Base-by-base conservation (phyloP, 1,139 yeast species). In the Yamadazyma mexicana region DNA sequence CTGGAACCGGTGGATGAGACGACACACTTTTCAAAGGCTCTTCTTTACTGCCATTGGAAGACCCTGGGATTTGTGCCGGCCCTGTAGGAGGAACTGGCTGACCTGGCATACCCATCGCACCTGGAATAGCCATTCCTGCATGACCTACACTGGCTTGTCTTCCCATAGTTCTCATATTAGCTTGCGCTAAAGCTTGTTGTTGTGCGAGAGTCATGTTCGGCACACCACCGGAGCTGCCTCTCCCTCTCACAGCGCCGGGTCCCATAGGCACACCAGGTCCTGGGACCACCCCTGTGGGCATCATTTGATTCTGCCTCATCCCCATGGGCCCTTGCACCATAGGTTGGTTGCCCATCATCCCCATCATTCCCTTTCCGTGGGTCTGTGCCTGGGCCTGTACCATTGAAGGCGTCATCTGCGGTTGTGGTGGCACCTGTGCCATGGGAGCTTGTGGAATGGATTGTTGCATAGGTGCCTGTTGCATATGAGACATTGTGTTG, bases 1-100 rank as follows among this genome's bases (percentile, higher is more conserved):
- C 42, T 4, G 63, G 50, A n/a, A 52, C 46, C 3, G 45, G 36
- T 15, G 50, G 51, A 34, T 47, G 48, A 2, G 40, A 34, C 5
- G 48, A 18, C 5, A 28, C 17, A 9, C 25, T 20, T n/a, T 26
- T 34, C 27, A 34, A 34, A 8, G 25, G n/a, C 8, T 8, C 22
- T 20, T 8, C 22, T 20, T 20, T 20, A 8, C 22, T 20, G 22
- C 22, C 22, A 8, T 20, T 20, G 22, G 22, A 20, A 20, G n/a
- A 31, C 17, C 17, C 20, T 11, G 5, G 20, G 9, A 16, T n/a
- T 16, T 8, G 31, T 17, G n/a, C 31, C 20, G n/a, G 31, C 20
- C 17, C 8, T 15, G 9, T 16, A 5, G 9, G 17, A 3, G 11
- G n/a, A 18, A 4, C 14, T 16, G 10, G n/a, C 20, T 6, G 31